Evolutionary conservation across 306 rosid species (phyloP), one percentile per base, ranked within the genome.

Genomic region (Herpetospermum pedunculosum): DNA sequence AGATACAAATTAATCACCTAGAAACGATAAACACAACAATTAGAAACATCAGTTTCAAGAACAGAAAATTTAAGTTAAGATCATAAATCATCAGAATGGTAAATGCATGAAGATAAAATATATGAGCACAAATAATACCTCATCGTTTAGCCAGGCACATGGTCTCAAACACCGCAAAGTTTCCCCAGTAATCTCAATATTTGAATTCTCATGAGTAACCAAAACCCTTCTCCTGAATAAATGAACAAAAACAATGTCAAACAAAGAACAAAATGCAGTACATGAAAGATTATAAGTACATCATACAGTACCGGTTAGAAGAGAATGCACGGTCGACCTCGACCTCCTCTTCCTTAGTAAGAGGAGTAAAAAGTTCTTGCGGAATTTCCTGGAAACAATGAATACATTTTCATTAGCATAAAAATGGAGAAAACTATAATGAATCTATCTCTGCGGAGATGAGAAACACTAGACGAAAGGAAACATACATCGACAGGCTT

Each of bases 1-100:
- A 91, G 85, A 80, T 95, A 95, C 79, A 95, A 76, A 55, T 95
- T 95, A 73, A 95, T 89, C 75, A 95, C 97, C 99, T 95, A 86
- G 80, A 83, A 73, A 81, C 47, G 69, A 53, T 35, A 19, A 57
- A 76, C 65, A 46, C 64, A 62, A 30, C 13, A 15, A 80, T 75
- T 72, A 77, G n/a, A 40, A 63, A 58, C 75, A 70, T 77, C 70
- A 28, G 73, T 48, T 37, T 69, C 67, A 37, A 73, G 25, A 48
- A 73, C 15, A 72, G 59, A 10, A 40, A 30, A 52, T 32, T 18
- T 19, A 6, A 21, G 38, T 6, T 59, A 32, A 40, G 34, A 38
- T 28, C 28, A 34, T 52, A 69, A 23, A 58, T 46, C 14, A 69
- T 35, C 47, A 46, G 18, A 37, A 55, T 55, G 65, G 23, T 3